phyloP scores from a whole-genome alignment of 768 basidiomycete species.

The Suillus discolor region DNA sequence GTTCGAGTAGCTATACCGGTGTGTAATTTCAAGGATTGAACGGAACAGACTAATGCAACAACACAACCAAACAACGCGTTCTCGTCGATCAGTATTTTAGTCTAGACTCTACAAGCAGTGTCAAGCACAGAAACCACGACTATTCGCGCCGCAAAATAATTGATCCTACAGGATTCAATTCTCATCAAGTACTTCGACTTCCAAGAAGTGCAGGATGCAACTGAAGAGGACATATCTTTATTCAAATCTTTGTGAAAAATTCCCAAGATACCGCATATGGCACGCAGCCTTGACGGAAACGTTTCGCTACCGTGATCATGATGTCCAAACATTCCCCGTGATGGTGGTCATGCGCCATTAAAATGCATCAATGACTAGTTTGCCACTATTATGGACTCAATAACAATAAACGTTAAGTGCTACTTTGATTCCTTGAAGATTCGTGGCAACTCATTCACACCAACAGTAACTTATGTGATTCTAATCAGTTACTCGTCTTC shows the following conservation, averaged over 20 bases:
- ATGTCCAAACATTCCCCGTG: background rate
- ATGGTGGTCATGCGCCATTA: background rate
- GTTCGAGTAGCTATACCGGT: slow-evolving; percentile 20
- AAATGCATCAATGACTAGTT: background rate
- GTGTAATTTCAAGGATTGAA: slow-evolving; percentile 7
- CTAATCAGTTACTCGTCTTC: background rate
- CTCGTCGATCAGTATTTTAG: background rate
- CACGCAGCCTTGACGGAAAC: slow-evolving; percentile 1
- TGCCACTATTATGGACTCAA: background rate
- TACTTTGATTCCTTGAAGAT: no score
- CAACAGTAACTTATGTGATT: background rate
- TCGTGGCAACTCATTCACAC: background rate
- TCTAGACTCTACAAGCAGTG: no score
- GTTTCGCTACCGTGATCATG: background rate
- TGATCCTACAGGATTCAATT: background rate
- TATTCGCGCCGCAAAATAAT: background rate
- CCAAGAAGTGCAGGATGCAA: background rate
- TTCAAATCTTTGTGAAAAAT: background rate
- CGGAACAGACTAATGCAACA: slow-evolving; percentile 10
- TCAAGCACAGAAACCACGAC: background rate
- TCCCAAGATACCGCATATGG: background rate
- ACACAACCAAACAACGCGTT: slow-evolving; percentile 29
- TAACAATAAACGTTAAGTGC: background rate
- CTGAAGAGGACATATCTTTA: background rate
- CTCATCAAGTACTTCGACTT: background rate